Conservation (phyloP, 345 rosid genomes). For the Hirschfeldia incana region DNA sequence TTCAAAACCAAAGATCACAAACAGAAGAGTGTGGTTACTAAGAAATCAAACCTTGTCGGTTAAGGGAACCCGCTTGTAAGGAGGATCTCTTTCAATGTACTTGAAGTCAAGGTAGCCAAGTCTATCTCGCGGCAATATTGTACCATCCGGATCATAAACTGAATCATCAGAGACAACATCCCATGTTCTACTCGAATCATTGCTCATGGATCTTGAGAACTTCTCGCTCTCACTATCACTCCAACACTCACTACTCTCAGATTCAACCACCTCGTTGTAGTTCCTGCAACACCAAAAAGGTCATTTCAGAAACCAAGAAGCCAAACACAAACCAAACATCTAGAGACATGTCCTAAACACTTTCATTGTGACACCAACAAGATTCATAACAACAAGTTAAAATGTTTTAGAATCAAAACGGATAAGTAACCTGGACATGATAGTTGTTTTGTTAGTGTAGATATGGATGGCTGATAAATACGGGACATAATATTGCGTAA, state of each 20-base stretch:
- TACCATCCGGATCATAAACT: slow-evolving; percentile 53
- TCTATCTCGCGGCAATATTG: slow-evolving; percentile 46
- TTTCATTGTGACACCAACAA: background rate
- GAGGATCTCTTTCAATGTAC: slow-evolving; percentile 59
- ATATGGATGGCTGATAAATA: slow-evolving; percentile 73
- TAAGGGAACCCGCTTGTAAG: slow-evolving; percentile 67
- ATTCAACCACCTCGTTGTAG: slow-evolving; percentile 41
- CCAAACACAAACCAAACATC: background rate
- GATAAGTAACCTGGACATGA: slow-evolving; percentile 46
- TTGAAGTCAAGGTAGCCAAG: slow-evolving; percentile 62
- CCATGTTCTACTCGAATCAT: slow-evolving; percentile 67
- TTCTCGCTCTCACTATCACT: slow-evolving; percentile 75
- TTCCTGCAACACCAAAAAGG: slow-evolving; percentile 31
- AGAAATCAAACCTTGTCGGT: slow-evolving; percentile 52
- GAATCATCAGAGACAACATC: slow-evolving; percentile 72
- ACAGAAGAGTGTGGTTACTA: background rate
- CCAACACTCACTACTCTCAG: slow-evolving; percentile 62
- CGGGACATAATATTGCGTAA: slow-evolving; percentile 68
- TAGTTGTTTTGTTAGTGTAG: slow-evolving; percentile 45
- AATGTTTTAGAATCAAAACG: no score
- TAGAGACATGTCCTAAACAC: background rate
- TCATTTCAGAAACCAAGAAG: background rate
- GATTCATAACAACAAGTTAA: no score
- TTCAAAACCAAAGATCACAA: background rate
- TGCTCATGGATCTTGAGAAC: slow-evolving; percentile 40